Evolutionary conservation across 176 grass and related monocot genomes (phyloP), one percentile per base, ranked within the genome.

Genomic region (Puccinellia tenuiflora): DNA sequence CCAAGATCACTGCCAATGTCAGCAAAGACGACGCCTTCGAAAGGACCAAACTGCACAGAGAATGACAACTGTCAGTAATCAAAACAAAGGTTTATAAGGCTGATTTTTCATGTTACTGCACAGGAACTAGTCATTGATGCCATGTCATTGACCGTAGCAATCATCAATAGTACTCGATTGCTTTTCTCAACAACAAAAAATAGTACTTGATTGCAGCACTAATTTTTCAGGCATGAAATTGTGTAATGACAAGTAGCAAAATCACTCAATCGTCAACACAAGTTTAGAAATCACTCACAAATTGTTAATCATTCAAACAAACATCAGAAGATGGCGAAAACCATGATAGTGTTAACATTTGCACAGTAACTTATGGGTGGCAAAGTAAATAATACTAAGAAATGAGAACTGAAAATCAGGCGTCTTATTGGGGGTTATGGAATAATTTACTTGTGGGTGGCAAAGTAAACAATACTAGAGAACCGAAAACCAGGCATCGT

Each of bases 1-100:
- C 93, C 89, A 46, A 99, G 81, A 89, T 96, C 93, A 45, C 91
- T 99, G 45, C 97, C 97, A 60, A 94, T 96, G 81, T 99, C 97
- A 17, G 76, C 89, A 90, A 96, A 99, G n/a, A 99, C 30, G 60
- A 94, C 91, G 42, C 93, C 97, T 90, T 96, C 89, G 75, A 99
- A 70, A 6, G 93, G 97, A 50, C 93, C 97, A 68, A 85, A 89
- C 97, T 99, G 77, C 83, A 92, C 22, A 35, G 14, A 31, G 57
- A 79, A 42, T n/a, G 15, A 80, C 21, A 22, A 66, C 18, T 13
- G 60, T 83, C 1, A 79, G 26, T 28, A 65, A 83, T 80, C 21
- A 78, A 39, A 53, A 64, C 53, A 21, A 78, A 28, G 71, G 62
- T 71, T 79, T 31, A 86, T 76, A 69, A 78, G 25, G 14, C 43